Base-by-base conservation (phyloP, 2,329 filamentous ascomycete genomes). In the Aureobasidium sp. region DNA sequence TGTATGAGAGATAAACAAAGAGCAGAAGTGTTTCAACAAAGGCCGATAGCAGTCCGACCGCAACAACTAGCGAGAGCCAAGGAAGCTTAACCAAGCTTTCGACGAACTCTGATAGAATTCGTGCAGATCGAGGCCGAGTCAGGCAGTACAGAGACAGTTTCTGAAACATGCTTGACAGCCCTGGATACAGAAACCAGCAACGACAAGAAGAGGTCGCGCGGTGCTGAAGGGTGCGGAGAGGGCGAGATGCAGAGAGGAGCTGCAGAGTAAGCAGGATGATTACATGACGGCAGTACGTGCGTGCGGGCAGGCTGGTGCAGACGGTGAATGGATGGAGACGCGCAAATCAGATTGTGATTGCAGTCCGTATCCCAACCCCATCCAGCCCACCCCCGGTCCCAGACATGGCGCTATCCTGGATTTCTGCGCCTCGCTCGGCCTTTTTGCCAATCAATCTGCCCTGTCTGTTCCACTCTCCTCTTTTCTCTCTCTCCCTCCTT, bases 11-110 rank as follows among this genome's bases (percentile, higher is more conserved):
- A 34, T 44, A 44, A 42, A 56, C 52, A 56, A 29, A 29, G 25
- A 44, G 27, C 25, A 39, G 37, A 42, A 42, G 27, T 56, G 52
- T 56, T 56, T 56, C 52, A 56, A 5, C 14, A 56, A 4, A 31
- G 37, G 52, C 27, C 52, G 52, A 44, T 8, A 34, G 53, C 41
- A 57, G 29, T 57, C 39, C n/a, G 41, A 57, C 41, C 51, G 15
- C 51, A 55, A n/a, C 22, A 25, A 20, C 37, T 44, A 42, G n/a
- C 31, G 17, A n/a, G 3, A 44, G 52, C 53, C 53, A 57, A 57
- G 53, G 29, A 57, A 57, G 53, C 53, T 57, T 57, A 57, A 57
- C 12, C 53, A 22, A 57, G 11, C n/a, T 36, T 56, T 56, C 29
- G 25, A 42, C 39, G 37, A 44, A 56, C 17, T 25, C 45, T 57